phyloP scores from a whole-genome alignment of 805 yeast genomes.

The Lipomyces chichibuensis region DNA sequence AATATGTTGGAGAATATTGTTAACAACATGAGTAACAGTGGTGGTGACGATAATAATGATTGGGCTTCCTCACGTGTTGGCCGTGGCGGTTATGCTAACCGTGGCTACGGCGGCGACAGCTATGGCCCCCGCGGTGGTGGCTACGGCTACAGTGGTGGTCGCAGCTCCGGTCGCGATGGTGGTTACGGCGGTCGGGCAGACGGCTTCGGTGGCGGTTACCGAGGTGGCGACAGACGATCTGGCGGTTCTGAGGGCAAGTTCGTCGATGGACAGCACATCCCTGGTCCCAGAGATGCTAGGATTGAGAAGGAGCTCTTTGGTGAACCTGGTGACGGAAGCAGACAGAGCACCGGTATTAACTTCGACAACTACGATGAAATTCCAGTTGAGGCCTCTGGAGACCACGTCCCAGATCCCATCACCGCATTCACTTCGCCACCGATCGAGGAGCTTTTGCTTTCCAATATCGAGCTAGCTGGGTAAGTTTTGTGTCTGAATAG shows the following conservation, averaged over 20 bases:
- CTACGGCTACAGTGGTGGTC: constrained; percentile 24
- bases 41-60: neutral
- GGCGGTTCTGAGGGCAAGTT: constrained; percentile 68
- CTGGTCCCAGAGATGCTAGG: constrained; percentile 70
- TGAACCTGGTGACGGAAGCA: constrained; percentile 63
- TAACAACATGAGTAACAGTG: neutral
- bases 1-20: neutral
- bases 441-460: constrained; percentile 79
- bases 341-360: constrained; percentile 96
- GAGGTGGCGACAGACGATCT: constrained; percentile 42
- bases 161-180: constrained; percentile 33
- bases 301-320: constrained; percentile 86
- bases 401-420: constrained; percentile 91
- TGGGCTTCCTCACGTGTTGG: constrained; percentile 9
- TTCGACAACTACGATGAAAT: constrained; percentile 98
- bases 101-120: constrained; percentile 34
- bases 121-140: constrained; percentile 25
- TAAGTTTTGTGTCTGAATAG: neutral
- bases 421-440: constrained; percentile 88
- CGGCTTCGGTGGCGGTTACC: constrained; percentile 34
- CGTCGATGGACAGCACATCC: constrained; percentile 84
- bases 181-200: constrained; percentile 37
- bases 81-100: constrained; percentile 17
- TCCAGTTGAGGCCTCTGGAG: constrained; percentile 97
- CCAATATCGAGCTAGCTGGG: constrained; percentile 83